These are phyloP conservation scores for Peronosclerospora sorghi DNA, from an alignment of 352 stramenopile species.

Conservation along the genomic window DNA sequence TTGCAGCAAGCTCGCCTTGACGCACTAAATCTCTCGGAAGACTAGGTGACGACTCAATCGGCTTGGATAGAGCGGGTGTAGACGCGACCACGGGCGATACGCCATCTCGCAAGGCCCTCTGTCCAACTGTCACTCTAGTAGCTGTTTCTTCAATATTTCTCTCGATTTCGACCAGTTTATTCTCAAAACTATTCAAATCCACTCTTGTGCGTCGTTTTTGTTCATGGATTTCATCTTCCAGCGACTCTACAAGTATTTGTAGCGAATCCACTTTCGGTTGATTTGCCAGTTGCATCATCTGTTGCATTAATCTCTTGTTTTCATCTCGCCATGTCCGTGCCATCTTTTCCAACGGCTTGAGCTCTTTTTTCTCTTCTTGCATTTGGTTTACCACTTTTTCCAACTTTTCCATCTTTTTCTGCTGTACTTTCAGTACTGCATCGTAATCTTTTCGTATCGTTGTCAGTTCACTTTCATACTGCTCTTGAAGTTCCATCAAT, in stretches of 20 bases:
- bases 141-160: conserved; percentile 2
- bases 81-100: too few species aligned
- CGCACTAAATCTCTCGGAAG: conserved; percentile 10
- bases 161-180: conserved; percentile 13
- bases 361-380: too few species aligned
- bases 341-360: conserved; percentile 1
- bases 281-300: conserved; percentile 7
- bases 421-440: too few species aligned
- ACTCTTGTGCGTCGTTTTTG: conserved; percentile 9
- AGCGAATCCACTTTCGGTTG: conserved; percentile 7
- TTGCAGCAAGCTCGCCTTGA: conserved; percentile 5
- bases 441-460: conserved; percentile 21
- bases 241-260: conserved; percentile 6
- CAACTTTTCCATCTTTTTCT: too few species aligned
- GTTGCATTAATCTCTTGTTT: too few species aligned
- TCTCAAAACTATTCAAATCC: conserved; percentile 10
- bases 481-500: conserved; percentile 37
- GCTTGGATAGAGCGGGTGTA: too few species aligned
- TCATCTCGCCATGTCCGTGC: conserved; percentile 8
- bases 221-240: conserved; percentile 9
- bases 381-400: too few species aligned
- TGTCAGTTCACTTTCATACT: conserved; percentile 30
- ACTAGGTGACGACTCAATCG: background rate
- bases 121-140: too few species aligned
- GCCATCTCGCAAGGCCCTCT: too few species aligned